These are phyloP conservation scores for Dactylellina haptotyla DNA, from an alignment of 2,329 filamentous ascomycete genomes.

Conservation along the genomic window DNA sequence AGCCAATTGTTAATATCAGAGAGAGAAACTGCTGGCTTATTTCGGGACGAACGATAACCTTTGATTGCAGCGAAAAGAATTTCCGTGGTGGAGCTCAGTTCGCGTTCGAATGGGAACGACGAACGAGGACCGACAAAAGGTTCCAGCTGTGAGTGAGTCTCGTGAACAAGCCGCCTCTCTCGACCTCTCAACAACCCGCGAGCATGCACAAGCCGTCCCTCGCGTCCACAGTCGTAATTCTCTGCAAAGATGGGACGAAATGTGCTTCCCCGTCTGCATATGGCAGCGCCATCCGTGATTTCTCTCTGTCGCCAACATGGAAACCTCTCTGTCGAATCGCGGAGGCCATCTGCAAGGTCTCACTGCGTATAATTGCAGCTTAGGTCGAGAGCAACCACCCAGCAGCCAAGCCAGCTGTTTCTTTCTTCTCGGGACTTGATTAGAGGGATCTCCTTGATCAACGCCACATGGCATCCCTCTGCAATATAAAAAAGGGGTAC, in stretches of 20 bases:
- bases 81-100: conserved; percentile 11
- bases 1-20: conserved; percentile 37
- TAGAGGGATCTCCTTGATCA: conserved; percentile 30
- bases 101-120: neutral
- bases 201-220: neutral
- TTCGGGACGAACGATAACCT: conserved; percentile 28
- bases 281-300: neutral
- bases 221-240: neutral
- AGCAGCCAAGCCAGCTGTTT: neutral
- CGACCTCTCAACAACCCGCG: neutral
- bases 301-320: neutral
- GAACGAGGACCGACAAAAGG: neutral
- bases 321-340: neutral
- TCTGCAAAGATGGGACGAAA: conserved; percentile 38
- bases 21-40: conserved; percentile 25
- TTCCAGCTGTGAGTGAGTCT: conserved; percentile 17
- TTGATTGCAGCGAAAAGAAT: conserved; percentile 39
- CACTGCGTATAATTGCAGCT: too few relatives aligned
- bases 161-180: conserved; percentile 10
- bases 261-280: neutral
- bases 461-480: conserved; percentile 45
- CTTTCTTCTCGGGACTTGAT: neutral
- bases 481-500: conserved; percentile 34
- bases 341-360: neutral
- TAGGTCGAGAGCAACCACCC: too few relatives aligned